A percentile compares a stretch with the other conserved stretches of the same genome.
Evolutionary conservation across 164 flowering plant species (phyloP).

Genomic region (Piper longum): DNA sequence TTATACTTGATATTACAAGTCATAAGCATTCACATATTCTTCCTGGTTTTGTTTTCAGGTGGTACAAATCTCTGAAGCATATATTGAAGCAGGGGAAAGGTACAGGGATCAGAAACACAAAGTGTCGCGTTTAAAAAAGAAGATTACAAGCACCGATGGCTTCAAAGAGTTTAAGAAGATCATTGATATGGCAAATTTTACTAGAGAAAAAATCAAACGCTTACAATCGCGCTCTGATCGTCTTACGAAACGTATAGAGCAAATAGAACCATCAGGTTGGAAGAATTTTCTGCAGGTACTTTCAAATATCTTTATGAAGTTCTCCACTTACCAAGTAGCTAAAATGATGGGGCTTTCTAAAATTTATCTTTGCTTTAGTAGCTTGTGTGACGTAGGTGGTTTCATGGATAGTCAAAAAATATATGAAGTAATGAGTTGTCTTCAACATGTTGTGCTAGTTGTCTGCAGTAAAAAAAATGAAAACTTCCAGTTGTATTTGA

Average conservation of each 20-base stretch:
- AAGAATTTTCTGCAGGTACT: constrained; percentile 82
- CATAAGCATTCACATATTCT: not conserved
- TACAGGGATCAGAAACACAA: constrained; percentile 68
- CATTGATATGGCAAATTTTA: constrained; percentile 42
- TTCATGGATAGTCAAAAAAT: too few species aligned
- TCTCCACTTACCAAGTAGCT: not conserved
- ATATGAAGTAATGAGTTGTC: too few species aligned
- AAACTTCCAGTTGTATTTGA: too few species aligned
- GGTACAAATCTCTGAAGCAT: constrained; percentile 39
- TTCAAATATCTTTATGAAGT: not conserved
- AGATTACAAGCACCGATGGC: constrained; percentile 64
- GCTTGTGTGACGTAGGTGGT: too few species aligned
- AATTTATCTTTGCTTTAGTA: too few species aligned
- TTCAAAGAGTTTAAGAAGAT: constrained; percentile 71
- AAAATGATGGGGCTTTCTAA: too few species aligned
- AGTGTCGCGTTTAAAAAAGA: constrained; percentile 80
- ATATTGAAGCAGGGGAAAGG: constrained; percentile 36
- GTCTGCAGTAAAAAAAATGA: too few species aligned
- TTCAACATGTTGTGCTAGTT: too few species aligned
- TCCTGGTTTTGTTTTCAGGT: constrained; percentile 18
- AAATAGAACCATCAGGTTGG: constrained; percentile 99
- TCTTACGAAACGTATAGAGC: constrained; percentile 51
- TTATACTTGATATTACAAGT: not conserved
- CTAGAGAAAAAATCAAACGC: constrained; percentile 69
- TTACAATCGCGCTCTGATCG: constrained; percentile 61